phyloP scores from a whole-genome alignment of 768 basidiomycete genomes.

The Harrya chromipes region DNA sequence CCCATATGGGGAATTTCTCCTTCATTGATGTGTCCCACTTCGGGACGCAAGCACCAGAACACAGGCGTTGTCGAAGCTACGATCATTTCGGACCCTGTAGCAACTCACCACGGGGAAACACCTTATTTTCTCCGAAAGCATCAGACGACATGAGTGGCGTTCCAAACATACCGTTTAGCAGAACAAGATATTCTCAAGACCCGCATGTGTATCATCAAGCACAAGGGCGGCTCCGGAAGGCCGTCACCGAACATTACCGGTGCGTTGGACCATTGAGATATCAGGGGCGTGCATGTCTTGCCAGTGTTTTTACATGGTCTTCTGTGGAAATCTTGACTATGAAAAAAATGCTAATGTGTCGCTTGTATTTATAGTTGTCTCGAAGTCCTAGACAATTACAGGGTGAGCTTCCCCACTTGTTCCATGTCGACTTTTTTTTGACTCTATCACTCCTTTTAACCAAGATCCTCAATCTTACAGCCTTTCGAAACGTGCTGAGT shows the following conservation, averaged over 20 bases:
- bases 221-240: conserved; percentile 79
- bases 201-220: conserved; percentile 81
- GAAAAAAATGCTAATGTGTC: conserved; percentile 7
- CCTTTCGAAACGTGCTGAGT: conserved; percentile 82
- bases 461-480: conserved; percentile 83
- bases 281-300: no score
- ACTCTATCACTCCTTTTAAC: not conserved
- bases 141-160: not conserved
- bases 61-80: not conserved
- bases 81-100: not conserved
- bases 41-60: not conserved
- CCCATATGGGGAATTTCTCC: not conserved
- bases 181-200: conserved; percentile 34
- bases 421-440: not conserved
- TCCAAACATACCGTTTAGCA: not conserved
- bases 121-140: not conserved
- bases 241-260: conserved; percentile 81
- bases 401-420: conserved; percentile 40
- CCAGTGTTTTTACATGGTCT: no score
- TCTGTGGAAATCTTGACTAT: no score
- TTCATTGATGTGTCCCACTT: not conserved
- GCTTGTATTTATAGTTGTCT: conserved; percentile 48
- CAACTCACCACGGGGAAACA: not conserved
- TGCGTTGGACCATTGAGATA: conserved; percentile 25
- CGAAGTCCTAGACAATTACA: conserved; percentile 86